Evolutionary conservation across 306 rosid genomes (phyloP), one percentile per base, ranked within the genome.

Genomic region (Chamaecrista fasciculata): DNA sequence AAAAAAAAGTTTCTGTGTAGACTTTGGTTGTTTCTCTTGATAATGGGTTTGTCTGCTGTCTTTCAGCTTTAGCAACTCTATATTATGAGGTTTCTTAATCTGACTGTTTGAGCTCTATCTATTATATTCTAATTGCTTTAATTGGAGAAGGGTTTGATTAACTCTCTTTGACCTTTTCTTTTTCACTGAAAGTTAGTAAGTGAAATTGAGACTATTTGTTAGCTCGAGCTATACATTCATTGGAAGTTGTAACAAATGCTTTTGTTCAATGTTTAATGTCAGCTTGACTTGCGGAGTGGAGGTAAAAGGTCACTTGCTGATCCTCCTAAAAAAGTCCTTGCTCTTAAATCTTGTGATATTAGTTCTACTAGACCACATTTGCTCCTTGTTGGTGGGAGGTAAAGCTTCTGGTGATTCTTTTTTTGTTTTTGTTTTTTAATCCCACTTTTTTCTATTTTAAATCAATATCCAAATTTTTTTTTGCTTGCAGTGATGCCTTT

Each of bases 351-450:
- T 59, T 91, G 90, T 65, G 97, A 95, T 79, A 89, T 95, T 69
- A 87, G 97, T 81, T 76, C 96, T 76, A 79, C 88, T 66, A 81
- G 96, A 78, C 92, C 99, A 65, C 97, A 95, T 83, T 81, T 95
- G 70, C 97, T 95, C 40, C 76, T 95, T 78, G 97, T 95, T 83
- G 99, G 99, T 56, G 99, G 99, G 80, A 95, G 97, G 99, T 95
- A 84, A 60, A 70, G 46, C 73, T 74, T 74, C 62, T 76, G 33
- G 53, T 73, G 62, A 67, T 62, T 33, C 31, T 57, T 20, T 62
- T 33, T 57, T 57, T 20, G 19, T 37, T 44, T 65, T 56, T 72
- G 48, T 16, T 48, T 20, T 49, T 36, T 55, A 48, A 6, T 40
- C 47, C 46, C 39, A 16, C n/a, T n/a, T 18, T 46, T 58, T 57